Conservation (phyloP, 208 protist species). For the Vickermania ingenoplastis region DNA sequence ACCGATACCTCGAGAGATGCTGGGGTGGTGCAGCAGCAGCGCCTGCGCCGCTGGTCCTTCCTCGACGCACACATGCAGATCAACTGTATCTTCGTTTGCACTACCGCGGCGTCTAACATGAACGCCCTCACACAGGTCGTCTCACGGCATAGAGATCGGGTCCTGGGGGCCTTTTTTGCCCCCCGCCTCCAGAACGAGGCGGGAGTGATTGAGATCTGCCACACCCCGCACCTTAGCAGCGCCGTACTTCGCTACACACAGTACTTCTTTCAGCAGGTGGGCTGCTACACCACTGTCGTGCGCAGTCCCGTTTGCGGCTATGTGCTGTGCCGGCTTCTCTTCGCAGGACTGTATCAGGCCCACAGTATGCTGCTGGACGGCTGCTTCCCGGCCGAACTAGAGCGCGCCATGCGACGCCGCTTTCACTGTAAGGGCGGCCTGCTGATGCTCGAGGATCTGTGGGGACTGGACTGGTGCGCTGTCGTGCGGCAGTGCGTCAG, state of each 20-base stretch:
- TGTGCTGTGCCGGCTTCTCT: constrained; percentile 66
- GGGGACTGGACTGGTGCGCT: constrained; percentile 60
- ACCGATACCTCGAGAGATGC: not conserved
- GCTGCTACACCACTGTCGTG: constrained; percentile 69
- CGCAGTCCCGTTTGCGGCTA: constrained; percentile 52
- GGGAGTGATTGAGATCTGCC: constrained; percentile 70
- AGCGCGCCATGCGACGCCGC: constrained; percentile 33
- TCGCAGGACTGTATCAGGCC: constrained; percentile 57
- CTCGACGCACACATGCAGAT: not conserved
- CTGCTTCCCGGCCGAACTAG: constrained; percentile 67
- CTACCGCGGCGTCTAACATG: not conserved
- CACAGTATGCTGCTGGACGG: constrained; percentile 81
- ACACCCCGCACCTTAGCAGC: constrained; percentile 22
- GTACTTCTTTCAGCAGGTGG: constrained; percentile 32
- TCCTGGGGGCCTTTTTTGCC: not conserved
- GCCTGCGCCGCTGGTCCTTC: not conserved
- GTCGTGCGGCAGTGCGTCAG: constrained; percentile 5
- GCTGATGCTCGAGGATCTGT: constrained; percentile 76
- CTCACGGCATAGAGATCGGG: not conserved
- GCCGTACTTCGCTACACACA: constrained; percentile 39
- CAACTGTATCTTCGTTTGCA: not conserved
- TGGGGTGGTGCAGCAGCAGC: not conserved
- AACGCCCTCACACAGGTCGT: not conserved
- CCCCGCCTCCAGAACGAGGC: constrained; percentile 58
- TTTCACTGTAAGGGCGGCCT: constrained; percentile 74